phyloP scores from a whole-genome alignment of 768 basidiomycete genomes.

The Pulveroboletus frians region DNA sequence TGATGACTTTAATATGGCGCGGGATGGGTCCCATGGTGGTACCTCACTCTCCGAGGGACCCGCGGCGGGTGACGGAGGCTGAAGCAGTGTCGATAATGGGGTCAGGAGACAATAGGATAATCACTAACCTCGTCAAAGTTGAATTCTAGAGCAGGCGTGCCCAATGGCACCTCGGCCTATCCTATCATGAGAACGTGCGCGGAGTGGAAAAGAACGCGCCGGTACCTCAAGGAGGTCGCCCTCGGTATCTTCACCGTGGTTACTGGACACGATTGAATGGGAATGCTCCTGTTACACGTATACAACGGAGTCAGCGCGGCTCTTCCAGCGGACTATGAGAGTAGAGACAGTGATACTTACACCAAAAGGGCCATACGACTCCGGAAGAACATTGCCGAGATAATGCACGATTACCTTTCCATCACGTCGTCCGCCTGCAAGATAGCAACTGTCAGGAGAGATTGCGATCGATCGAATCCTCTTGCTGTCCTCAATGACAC shows the following conservation, averaged over 20 bases:
- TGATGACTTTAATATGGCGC: too few relatives aligned
- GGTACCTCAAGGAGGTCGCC: background rate
- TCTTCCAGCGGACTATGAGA: too few relatives aligned
- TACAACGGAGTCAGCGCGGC: too few relatives aligned
- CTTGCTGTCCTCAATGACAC: background rate
- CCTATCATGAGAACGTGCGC: background rate
- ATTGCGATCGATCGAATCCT: background rate
- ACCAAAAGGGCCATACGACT: background rate
- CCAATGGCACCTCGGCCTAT: background rate
- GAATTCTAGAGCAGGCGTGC: background rate
- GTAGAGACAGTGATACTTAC: background rate
- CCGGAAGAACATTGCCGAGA: background rate
- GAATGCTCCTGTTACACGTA: too few relatives aligned
- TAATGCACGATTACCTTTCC: too few relatives aligned
- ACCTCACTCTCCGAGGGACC: background rate
- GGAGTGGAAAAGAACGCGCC: background rate
- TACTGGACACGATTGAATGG: too few relatives aligned
- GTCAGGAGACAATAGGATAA: background rate
- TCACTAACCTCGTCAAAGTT: background rate
- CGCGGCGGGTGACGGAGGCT: background rate
- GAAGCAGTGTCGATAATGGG: background rate
- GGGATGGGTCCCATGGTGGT: background rate
- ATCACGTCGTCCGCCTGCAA: too few relatives aligned
- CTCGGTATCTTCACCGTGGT: background rate
- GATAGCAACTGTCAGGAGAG: background rate